A percentile compares a stretch with the other conserved stretches of the same genome.
Evolutionary conservation across 2,329 filamentous ascomycete genomes (phyloP).

Genomic region (Botrytis sinoallii): DNA sequence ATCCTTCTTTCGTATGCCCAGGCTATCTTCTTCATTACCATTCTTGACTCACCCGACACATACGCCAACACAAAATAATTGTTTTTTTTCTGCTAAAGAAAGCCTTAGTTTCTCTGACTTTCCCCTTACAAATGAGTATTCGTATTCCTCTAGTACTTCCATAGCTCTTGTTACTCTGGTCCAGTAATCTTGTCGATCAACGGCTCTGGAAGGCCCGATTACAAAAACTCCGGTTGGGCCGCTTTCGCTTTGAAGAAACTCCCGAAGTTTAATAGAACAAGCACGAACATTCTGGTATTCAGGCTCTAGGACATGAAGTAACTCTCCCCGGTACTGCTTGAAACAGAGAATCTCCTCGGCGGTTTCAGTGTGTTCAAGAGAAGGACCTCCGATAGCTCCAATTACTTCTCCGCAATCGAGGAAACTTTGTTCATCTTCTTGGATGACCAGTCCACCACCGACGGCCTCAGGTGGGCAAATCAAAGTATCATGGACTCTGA

Average conservation of each 20-base stretch:
- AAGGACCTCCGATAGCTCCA: not conserved
- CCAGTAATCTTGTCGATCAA: not conserved
- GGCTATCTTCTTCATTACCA: not conserved
- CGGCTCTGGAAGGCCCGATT: not conserved
- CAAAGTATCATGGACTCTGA: not conserved
- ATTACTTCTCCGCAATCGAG: not conserved
- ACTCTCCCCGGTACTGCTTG: not conserved
- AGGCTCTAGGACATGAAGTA: not conserved
- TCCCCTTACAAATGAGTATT: not conserved
- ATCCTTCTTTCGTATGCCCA: not conserved
- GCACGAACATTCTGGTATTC: not conserved
- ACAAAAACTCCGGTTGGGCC: not conserved
- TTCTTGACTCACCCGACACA: fast-evolving
- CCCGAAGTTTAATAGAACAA: not conserved
- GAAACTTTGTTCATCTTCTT: not conserved
- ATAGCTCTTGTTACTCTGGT: not conserved
- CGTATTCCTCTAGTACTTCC: not conserved
- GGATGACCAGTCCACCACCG: no score
- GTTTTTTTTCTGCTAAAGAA: not conserved
- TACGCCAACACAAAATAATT: not conserved
- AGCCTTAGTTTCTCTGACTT: not conserved
- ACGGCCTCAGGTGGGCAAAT: not conserved
- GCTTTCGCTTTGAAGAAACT: not conserved
- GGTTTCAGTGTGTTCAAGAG: not conserved
- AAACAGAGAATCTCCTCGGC: not conserved